These are phyloP conservation scores for Lentinula novae-zelandiae DNA, from an alignment of 1,284 basidiomycete genomes.

Conservation along the genomic window DNA sequence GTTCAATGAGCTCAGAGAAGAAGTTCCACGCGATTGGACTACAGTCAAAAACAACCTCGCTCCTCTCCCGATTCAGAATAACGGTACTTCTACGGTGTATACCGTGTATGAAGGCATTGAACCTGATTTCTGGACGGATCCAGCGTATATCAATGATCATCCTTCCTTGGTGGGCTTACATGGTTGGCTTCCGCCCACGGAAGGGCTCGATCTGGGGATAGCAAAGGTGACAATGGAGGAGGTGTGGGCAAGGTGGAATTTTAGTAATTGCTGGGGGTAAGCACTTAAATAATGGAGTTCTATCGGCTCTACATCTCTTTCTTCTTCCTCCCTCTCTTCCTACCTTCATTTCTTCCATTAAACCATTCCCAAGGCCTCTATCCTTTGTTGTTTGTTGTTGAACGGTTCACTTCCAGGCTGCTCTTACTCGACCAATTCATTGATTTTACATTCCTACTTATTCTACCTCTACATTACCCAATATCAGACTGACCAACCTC, in stretches of 20 bases:
- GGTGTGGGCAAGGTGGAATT: conserved; percentile 53
- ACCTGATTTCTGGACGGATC: conserved; percentile 47
- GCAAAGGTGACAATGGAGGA: conserved; percentile 50
- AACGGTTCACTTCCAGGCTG: too few species aligned
- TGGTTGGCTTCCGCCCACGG: conserved; percentile 54
- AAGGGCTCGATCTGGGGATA: conserved; percentile 40
- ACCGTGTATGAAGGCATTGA: conserved; percentile 54
- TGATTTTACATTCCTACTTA: too few species aligned
- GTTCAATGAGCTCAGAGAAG: conserved; percentile 39
- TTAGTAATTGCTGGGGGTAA: conserved; percentile 53
- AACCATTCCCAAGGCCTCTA: too few species aligned
- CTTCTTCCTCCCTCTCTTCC: too few species aligned
- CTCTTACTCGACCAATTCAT: too few species aligned
- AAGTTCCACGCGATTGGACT: conserved; percentile 39
- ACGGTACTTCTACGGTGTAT: conserved; percentile 35
- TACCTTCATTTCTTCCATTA: too few species aligned
- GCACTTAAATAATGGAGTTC: conserved; percentile 15
- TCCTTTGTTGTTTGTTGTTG: too few species aligned
- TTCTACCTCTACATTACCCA: too few species aligned
- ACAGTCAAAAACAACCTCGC: conserved; percentile 44
- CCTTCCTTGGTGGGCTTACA: conserved; percentile 53
- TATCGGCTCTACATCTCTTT: too few species aligned
- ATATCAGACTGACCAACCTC: too few species aligned
- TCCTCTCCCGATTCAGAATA: conserved; percentile 40
- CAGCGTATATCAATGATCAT: conserved; percentile 52